phyloP scores from a whole-genome alignment of 164 flowering plant species.

The Aristolochia californica region DNA sequence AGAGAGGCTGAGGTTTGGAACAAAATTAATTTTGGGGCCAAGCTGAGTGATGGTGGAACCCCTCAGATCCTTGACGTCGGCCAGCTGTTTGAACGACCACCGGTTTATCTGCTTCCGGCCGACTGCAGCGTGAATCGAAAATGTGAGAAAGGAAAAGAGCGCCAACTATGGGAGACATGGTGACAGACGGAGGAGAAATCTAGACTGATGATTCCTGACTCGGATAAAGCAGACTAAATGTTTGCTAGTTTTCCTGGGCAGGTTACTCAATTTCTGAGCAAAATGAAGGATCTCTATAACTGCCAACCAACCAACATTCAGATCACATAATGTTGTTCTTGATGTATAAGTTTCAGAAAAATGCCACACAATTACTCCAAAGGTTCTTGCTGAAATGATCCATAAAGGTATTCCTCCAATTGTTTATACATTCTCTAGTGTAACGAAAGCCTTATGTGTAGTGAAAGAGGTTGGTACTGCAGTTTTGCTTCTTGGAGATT shows the following conservation, averaged over 20 bases:
- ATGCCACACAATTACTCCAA: conserved; percentile 51
- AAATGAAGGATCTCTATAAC: conserved; percentile 46
- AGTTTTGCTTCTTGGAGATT: conserved; percentile 63
- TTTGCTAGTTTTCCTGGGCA: conserved; percentile 77
- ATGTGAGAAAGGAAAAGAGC: too few species aligned
- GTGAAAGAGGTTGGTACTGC: conserved; percentile 58
- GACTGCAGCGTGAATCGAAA: too few species aligned
- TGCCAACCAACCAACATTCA: conserved; percentile 68
- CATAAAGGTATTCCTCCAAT: conserved; percentile 55
- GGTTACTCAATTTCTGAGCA: conserved; percentile 58
- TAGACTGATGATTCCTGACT: too few species aligned
- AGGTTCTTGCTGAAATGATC: conserved; percentile 70
- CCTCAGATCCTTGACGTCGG: too few species aligned
- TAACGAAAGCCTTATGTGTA: conserved; percentile 67
- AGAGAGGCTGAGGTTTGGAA: too few species aligned
- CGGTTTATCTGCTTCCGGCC: too few species aligned
- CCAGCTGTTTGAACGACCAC: too few species aligned
- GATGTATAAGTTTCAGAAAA: conserved; percentile 50
- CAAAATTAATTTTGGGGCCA: too few species aligned
- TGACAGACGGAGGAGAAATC: too few species aligned
- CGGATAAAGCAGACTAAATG: too few species aligned
- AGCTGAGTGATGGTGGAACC: too few species aligned
- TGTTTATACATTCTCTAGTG: conserved; percentile 54
- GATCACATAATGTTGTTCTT: conserved; percentile 72
- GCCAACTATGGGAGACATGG: too few species aligned